Base-by-base conservation (phyloP, 2,329 filamentous ascomycete species). In the Corinectria fuckeliana region DNA sequence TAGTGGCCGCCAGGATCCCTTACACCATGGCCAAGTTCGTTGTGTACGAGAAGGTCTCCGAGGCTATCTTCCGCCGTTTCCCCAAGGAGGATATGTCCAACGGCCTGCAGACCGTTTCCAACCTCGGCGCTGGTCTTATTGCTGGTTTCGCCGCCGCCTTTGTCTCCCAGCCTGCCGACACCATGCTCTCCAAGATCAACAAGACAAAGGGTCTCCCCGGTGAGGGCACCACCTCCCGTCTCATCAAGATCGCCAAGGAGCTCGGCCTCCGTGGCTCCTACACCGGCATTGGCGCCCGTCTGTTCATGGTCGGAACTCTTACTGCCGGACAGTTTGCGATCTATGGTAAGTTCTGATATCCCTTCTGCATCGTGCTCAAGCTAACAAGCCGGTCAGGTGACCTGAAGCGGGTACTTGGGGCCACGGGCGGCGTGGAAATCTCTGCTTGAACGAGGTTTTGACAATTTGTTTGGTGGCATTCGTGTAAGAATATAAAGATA, bases 1-100 rank as follows among this genome's bases (percentile, higher is more conserved):
- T 62, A 58, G 45, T 7, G 0, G 32, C 8, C 45, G 14, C 5
- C 67, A 92, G 90, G 85, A 88, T 96, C 71, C 92, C 92, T 67
- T 96, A 96, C 85, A 96, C 92, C 79, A 93, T 95, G 90, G 85
- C 92, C 86, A 96, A 96, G 85, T 96, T 96, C 83, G 92, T 94
- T 80, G 92, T 93, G 73, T 95, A 87, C 86, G 92, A 96, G 83
- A 94, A 94, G 86, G 90, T 92, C 72, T 82, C 88, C 72, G 92
- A 95, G 83, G 73, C 83, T 69, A 78, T 91, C 82, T 94, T 88
- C 85, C 77, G 81, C 70, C 64, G 74, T 52, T 79, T 90, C 75
- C 89, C 92, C 85, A 94, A 93, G 86, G 80, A 83, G 74, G 83
- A 81, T 60, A 79, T 91, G 69, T 89, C 88, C 72, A 80, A 85